A percentile compares a stretch with the other conserved stretches of the same genome.
Evolutionary conservation across 257 asterid genomes (phyloP).

Genomic region (Primulina huaijiensis): DNA sequence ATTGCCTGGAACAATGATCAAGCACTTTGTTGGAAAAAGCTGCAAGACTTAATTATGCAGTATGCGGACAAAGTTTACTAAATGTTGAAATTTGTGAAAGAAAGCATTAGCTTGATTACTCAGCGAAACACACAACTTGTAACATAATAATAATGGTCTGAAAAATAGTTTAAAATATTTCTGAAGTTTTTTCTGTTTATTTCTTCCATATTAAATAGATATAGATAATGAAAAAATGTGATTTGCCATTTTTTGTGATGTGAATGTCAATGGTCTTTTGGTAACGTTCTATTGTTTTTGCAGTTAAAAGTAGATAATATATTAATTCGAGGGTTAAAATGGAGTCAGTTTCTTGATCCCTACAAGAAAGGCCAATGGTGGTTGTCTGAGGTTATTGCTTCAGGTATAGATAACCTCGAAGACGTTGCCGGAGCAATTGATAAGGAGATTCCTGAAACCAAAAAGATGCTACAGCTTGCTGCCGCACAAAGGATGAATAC

Average conservation of each 20-base stretch:
- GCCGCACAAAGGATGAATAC: constrained; percentile 95
- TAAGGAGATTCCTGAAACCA: constrained; percentile 70
- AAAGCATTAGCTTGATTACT: constrained; percentile 1
- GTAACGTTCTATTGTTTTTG: constrained; percentile 17
- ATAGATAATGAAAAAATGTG: constrained; percentile 5
- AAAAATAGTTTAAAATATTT: too few species aligned
- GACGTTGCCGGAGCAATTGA: constrained; percentile 75
- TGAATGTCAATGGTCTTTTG: not conserved
- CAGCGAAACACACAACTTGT: not conserved
- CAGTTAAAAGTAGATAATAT: constrained; percentile 80
- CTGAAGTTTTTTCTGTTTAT: not conserved
- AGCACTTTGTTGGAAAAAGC: not conserved
- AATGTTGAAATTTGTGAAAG: not conserved
- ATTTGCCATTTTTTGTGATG: not conserved
- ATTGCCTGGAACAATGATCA: constrained; percentile 5
- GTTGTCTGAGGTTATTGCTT: constrained; percentile 63
- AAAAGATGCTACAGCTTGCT: constrained; percentile 82
- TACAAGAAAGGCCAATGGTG: constrained; percentile 97
- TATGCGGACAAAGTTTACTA: constrained; percentile 6
- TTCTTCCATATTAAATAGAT: not conserved
- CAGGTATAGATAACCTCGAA: constrained; percentile 46
- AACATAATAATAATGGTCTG: not conserved
- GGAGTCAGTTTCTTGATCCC: constrained; percentile 89
- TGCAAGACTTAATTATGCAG: constrained; percentile 3
- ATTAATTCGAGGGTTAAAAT: constrained; percentile 66